Evolutionary conservation across 768 basidiomycete genomes (phyloP).

Genomic region (Tylopilus sp.): DNA sequence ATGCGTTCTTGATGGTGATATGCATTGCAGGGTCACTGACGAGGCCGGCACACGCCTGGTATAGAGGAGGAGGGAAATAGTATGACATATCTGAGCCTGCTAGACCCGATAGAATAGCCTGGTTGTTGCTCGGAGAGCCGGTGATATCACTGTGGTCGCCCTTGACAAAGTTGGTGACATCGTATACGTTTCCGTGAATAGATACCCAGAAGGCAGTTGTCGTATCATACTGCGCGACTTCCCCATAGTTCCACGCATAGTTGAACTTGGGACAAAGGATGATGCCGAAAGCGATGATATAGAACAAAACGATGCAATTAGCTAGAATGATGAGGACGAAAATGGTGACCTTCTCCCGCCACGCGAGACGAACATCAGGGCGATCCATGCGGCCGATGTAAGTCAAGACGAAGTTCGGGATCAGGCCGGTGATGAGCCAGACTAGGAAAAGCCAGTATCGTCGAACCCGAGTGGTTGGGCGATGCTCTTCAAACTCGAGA

Average conservation of each 20-base stretch:
- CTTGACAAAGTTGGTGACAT: slow-evolving; percentile 55
- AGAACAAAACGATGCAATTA: slow-evolving; percentile 58
- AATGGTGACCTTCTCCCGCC: slow-evolving; percentile 69
- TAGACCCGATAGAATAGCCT: slow-evolving; percentile 45
- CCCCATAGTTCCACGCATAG: slow-evolving; percentile 51
- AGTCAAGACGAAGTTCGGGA: slow-evolving; percentile 49
- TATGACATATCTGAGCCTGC: slow-evolving; percentile 61
- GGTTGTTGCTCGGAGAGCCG: slow-evolving; percentile 47
- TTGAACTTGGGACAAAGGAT: slow-evolving; percentile 61
- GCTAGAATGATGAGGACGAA: slow-evolving; percentile 52
- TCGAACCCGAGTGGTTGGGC: slow-evolving; percentile 53
- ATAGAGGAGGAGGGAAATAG: slow-evolving; percentile 62
- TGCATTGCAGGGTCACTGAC: slow-evolving; percentile 44
- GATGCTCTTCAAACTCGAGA: slow-evolving; percentile 47
- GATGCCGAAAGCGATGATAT: slow-evolving; percentile 60
- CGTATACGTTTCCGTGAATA: slow-evolving; percentile 59
- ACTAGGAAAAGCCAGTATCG: slow-evolving; percentile 59
- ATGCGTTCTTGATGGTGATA: slow-evolving; percentile 46
- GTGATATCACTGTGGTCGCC: slow-evolving; percentile 62
- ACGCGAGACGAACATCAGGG: slow-evolving; percentile 62
- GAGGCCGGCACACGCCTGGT: slow-evolving; percentile 55
- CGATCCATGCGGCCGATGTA: slow-evolving; percentile 62
- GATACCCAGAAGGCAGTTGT: slow-evolving; percentile 60
- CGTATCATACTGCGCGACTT: slow-evolving; percentile 51
- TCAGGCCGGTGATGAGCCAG: slow-evolving; percentile 50